Conservation (phyloP, 116 monocot genomes). For the Thalassia testudinum region DNA sequence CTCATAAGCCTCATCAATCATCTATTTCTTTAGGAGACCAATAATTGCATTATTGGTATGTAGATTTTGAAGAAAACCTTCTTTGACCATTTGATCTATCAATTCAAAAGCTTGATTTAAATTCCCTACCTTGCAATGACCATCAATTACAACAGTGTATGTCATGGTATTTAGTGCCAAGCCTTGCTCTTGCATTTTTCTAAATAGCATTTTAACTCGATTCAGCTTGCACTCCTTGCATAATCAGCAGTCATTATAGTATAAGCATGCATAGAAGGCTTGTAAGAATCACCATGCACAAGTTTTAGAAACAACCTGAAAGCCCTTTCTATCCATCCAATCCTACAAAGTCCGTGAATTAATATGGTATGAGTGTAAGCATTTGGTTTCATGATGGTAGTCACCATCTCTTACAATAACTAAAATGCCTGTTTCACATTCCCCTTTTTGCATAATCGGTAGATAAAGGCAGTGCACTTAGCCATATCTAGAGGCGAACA, state of each 20-base stretch:
- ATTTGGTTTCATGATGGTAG: slow-evolving; percentile 68
- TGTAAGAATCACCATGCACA: slow-evolving; percentile 62
- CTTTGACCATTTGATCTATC: slow-evolving; percentile 41
- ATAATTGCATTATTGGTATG: slow-evolving; percentile 71
- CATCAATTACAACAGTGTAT: slow-evolving; percentile 66
- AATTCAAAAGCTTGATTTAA: slow-evolving; percentile 40
- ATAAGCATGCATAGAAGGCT: slow-evolving; percentile 79
- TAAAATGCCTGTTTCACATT: slow-evolving; percentile 92
- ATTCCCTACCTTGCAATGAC: slow-evolving; percentile 72
- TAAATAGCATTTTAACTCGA: slow-evolving; percentile 78
- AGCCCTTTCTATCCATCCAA: slow-evolving; percentile 91
- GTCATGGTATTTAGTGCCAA: slow-evolving; percentile 65
- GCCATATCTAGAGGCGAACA: slow-evolving; percentile 66
- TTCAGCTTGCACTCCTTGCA: slow-evolving; percentile 70
- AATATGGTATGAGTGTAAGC: slow-evolving; percentile 77
- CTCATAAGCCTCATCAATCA: slow-evolving; percentile 40
- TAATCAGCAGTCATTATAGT: slow-evolving; percentile 90
- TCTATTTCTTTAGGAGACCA: slow-evolving; percentile 59
- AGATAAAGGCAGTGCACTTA: slow-evolving; percentile 78
- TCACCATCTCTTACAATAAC: slow-evolving; percentile 72
- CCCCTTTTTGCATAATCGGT: slow-evolving; percentile 66
- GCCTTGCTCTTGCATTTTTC: slow-evolving; percentile 71
- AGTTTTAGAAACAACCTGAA: slow-evolving; percentile 93
- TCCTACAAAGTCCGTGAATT: slow-evolving; percentile 86
- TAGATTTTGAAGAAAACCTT: slow-evolving; percentile 52